phyloP scores from a whole-genome alignment of 2,329 filamentous ascomycete species.

The Fusarium bactridioides region DNA sequence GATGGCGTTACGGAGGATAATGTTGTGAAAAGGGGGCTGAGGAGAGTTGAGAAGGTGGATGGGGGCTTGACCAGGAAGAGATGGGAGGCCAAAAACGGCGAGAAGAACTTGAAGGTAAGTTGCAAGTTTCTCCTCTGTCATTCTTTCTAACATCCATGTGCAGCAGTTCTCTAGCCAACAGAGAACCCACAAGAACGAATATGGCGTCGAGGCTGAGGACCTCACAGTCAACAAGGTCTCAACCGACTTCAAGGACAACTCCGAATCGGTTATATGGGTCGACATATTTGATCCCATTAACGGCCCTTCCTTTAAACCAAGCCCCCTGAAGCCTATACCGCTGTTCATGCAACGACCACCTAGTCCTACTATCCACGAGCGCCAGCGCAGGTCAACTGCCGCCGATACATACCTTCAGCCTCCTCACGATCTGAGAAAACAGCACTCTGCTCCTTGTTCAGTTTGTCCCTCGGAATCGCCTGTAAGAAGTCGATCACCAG shows the following conservation, averaged over 20 bases:
- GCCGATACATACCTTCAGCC: constrained; percentile 23
- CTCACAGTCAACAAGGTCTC: background rate
- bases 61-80: constrained; percentile 56
- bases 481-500: background rate
- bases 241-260: constrained; percentile 33
- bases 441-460: constrained; percentile 4
- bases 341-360: constrained; percentile 52
- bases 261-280: constrained; percentile 56
- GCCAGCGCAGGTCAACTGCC: constrained; percentile 10
- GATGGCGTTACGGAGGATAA: constrained; percentile 44
- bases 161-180: constrained; percentile 7
- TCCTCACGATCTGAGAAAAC: constrained; percentile 3
- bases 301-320: constrained; percentile 56
- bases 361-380: constrained; percentile 20
- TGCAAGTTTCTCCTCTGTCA: background rate
- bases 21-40: constrained; percentile 53
- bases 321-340: constrained; percentile 61
- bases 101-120: constrained; percentile 6
- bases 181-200: background rate
- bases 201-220: constrained; percentile 12
- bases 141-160: background rate
- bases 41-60: constrained; percentile 54
- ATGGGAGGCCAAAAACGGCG: constrained; percentile 48
- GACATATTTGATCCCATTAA: constrained; percentile 59
- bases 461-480: background rate